These are phyloP conservation scores for Geranium rotundifolium DNA, from an alignment of 345 rosid species.

Conservation along the genomic window DNA sequence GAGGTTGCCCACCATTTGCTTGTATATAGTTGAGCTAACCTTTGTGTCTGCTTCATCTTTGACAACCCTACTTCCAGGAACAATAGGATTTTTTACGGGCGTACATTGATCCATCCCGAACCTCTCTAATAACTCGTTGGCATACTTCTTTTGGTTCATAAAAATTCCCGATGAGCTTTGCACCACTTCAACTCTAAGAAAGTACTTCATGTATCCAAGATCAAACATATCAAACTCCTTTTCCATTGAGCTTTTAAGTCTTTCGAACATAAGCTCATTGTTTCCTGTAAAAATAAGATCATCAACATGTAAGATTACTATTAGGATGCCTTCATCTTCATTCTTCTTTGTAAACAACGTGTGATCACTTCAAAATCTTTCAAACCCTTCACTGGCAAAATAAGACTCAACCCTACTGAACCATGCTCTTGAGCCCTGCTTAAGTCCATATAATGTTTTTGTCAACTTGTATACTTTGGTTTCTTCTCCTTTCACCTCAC, in stretches of 20 bases:
- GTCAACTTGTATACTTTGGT: no score
- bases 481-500: no score
- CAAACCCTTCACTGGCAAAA: background rate
- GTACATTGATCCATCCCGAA: background rate
- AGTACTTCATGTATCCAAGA: background rate
- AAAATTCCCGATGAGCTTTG: background rate
- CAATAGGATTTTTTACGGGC: background rate
- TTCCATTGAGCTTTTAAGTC: background rate
- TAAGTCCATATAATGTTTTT: background rate
- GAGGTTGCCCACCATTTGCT: background rate
- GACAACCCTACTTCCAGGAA: background rate
- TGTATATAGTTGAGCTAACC: no score
- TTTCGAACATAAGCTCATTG: background rate
- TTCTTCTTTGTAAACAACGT: background rate
- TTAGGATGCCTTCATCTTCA: no score
- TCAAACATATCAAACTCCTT: constrained; percentile 1
- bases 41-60: background rate
- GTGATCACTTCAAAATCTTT: background rate
- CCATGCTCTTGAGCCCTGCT: background rate
- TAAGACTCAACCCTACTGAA: background rate
- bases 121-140: background rate
- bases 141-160: no score
- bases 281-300: background rate
- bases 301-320: constrained; percentile 1
- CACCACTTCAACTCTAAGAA: no score